Evolutionary conservation across 2,329 filamentous ascomycete species (phyloP).

Genomic region (Neofusicoccum parvum): DNA sequence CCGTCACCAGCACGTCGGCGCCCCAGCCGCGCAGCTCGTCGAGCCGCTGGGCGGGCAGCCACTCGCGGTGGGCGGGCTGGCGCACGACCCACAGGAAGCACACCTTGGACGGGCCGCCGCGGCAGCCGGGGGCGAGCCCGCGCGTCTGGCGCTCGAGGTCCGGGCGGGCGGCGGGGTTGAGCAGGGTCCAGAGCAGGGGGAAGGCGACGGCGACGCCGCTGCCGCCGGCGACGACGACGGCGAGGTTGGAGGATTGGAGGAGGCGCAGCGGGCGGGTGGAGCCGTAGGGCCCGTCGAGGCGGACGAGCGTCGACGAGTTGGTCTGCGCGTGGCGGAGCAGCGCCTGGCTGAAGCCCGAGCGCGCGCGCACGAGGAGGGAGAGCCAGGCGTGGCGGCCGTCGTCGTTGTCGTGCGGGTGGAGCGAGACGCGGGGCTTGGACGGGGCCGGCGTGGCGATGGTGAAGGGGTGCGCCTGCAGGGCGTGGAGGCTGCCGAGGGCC

Average conservation of each 20-base stretch:
- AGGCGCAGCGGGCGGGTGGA: conserved; percentile 58
- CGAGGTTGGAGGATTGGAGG: conserved; percentile 52
- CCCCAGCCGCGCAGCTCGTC: conserved; percentile 54
- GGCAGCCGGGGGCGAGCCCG: not conserved
- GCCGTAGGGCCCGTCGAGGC: conserved; percentile 68
- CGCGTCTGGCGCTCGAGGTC: conserved; percentile 27
- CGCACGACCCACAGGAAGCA: conserved; percentile 64
- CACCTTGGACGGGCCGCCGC: conserved; percentile 39
- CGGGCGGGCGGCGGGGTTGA: conserved; percentile 30
- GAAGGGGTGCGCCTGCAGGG: conserved; percentile 66
- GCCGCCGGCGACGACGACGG: conserved; percentile 63
- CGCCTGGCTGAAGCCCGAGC: conserved; percentile 61
- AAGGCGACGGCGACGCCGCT: conserved; percentile 67
- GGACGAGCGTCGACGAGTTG: conserved; percentile 49
- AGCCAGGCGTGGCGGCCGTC: conserved; percentile 52
- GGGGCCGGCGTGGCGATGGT: conserved; percentile 66
- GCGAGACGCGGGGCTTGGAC: not conserved
- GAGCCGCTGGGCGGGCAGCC: conserved; percentile 56
- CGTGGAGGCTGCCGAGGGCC: conserved; percentile 53
- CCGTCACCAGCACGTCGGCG: conserved; percentile 56
- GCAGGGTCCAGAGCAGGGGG: conserved; percentile 59
- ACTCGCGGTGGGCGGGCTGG: conserved; percentile 54
- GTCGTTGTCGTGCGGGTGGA: not conserved
- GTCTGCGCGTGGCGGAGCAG: conserved; percentile 55
- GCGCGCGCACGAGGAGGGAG: conserved; percentile 61